Evolutionary conservation across 306 rosid species (phyloP).

Genomic region (Coriaria nepalensis): DNA sequence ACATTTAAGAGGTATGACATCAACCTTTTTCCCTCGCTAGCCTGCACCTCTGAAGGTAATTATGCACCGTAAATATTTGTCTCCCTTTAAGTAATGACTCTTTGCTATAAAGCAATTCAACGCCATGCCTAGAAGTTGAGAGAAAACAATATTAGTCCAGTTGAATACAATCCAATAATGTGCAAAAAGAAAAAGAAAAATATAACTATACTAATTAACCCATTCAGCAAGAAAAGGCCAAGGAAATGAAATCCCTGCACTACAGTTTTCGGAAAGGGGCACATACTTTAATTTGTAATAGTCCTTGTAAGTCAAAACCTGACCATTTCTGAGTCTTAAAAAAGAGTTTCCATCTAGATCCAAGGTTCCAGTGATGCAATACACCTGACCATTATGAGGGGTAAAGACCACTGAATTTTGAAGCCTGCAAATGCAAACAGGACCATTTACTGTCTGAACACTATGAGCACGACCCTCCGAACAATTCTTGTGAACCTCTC

Average conservation of each 20-base stretch:
- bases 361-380: slow-evolving; percentile 34
- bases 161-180: background rate
- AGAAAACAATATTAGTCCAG: background rate
- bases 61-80: slow-evolving; percentile 37
- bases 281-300: slow-evolving; percentile 36
- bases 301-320: slow-evolving; percentile 37
- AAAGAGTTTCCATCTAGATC: slow-evolving; percentile 44
- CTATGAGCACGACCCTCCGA: slow-evolving; percentile 2
- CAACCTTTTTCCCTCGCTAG: slow-evolving; percentile 43
- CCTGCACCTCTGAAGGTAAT: slow-evolving; percentile 25
- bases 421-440: slow-evolving; percentile 42
- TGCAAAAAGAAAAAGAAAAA: too few species aligned
- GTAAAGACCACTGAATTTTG: slow-evolving; percentile 47
- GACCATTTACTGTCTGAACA: slow-evolving; percentile 31
- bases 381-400: slow-evolving; percentile 46
- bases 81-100: slow-evolving; percentile 41
- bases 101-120: slow-evolving; percentile 29
- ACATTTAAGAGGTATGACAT: slow-evolving; percentile 7
- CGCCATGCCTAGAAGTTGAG: slow-evolving; percentile 40
- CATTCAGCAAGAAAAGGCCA: background rate
- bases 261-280: background rate
- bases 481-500: slow-evolving; percentile 15
- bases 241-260: background rate
- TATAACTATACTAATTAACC: background rate
- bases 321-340: slow-evolving; percentile 26